These are phyloP conservation scores for Myxozyma kluyveri DNA, from an alignment of 805 yeast species.

Conservation along the genomic window DNA sequence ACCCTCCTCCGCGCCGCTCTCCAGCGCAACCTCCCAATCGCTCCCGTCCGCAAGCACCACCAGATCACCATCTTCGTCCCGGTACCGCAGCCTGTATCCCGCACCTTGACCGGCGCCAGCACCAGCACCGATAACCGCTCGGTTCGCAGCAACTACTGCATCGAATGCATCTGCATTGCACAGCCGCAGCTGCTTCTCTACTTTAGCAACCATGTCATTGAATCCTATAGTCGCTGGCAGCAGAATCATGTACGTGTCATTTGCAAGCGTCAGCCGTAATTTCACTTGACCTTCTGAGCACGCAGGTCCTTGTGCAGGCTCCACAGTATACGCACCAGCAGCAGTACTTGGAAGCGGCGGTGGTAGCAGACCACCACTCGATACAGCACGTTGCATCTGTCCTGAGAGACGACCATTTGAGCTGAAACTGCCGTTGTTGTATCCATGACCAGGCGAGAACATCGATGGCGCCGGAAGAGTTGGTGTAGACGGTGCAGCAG, in stretches of 20 bases:
- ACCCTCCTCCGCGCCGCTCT: constrained; percentile 21
- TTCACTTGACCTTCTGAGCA: constrained; percentile 32
- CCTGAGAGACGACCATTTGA: not conserved
- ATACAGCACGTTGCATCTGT: constrained; percentile 12
- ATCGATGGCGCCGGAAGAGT: not conserved
- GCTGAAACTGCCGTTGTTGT: constrained; percentile 6
- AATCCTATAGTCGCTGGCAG: constrained; percentile 54
- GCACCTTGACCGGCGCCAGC: constrained; percentile 6
- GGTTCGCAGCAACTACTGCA: constrained; percentile 29
- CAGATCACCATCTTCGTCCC: constrained; percentile 94
- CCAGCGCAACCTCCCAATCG: constrained; percentile 28
- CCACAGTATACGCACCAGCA: not conserved
- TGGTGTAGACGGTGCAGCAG: not conserved
- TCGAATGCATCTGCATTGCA: constrained; percentile 48
- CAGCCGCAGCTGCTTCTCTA: constrained; percentile 55
- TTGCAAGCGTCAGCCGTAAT: constrained; percentile 38
- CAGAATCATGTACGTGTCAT: constrained; percentile 58
- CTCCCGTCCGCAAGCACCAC: constrained; percentile 42
- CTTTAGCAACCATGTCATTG: constrained; percentile 54
- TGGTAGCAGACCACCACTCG: constrained; percentile 1
- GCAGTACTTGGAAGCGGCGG: constrained; percentile 1
- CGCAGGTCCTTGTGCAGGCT: constrained; percentile 3
- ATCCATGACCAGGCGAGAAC: constrained; percentile 13
- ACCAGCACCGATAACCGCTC: constrained; percentile 6
- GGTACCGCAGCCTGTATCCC: constrained; percentile 58